phyloP scores from a whole-genome alignment of 805 yeast species.

The Suhomyces sp. region DNA sequence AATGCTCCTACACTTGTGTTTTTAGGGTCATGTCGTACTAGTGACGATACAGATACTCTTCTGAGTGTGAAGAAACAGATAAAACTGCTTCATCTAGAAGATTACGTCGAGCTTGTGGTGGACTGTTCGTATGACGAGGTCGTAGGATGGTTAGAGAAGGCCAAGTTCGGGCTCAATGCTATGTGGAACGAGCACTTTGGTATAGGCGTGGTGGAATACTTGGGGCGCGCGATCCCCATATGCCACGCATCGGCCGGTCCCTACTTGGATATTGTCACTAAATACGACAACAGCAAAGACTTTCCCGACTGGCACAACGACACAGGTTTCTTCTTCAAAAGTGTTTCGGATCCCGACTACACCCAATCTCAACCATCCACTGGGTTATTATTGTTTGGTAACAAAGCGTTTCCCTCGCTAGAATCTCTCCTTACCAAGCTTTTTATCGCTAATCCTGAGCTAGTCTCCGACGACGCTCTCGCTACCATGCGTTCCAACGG shows the following conservation, averaged over 20 bases:
- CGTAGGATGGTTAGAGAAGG: constrained; percentile 46
- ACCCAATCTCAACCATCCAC: not conserved
- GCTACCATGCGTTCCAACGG: constrained; percentile 46
- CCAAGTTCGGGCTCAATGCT: constrained; percentile 81
- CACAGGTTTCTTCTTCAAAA: constrained; percentile 79
- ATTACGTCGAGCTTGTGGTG: constrained; percentile 53
- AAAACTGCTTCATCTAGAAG: constrained; percentile 25
- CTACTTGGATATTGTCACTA: constrained; percentile 70
- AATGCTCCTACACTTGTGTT: constrained; percentile 58
- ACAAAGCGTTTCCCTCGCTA: constrained; percentile 36
- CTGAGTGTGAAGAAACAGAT: constrained; percentile 42
- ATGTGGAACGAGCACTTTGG: constrained; percentile 99
- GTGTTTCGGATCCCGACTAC: constrained; percentile 70
- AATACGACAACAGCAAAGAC: constrained; percentile 6
- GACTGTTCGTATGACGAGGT: constrained; percentile 74
- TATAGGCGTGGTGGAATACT: constrained; percentile 91
- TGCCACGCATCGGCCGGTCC: constrained; percentile 98
- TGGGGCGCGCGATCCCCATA: constrained; percentile 77
- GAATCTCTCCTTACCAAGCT: constrained; percentile 46
- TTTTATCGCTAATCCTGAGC: constrained; percentile 30
- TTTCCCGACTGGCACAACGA: constrained; percentile 34
- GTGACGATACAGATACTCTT: constrained; percentile 61
- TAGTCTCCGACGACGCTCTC: constrained; percentile 30
- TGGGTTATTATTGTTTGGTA: constrained; percentile 15
- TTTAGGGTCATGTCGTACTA: constrained; percentile 80